Evolutionary conservation across 495 filamentous ascomycete species (phyloP).

Genomic region (Acidomyces sp.): DNA sequence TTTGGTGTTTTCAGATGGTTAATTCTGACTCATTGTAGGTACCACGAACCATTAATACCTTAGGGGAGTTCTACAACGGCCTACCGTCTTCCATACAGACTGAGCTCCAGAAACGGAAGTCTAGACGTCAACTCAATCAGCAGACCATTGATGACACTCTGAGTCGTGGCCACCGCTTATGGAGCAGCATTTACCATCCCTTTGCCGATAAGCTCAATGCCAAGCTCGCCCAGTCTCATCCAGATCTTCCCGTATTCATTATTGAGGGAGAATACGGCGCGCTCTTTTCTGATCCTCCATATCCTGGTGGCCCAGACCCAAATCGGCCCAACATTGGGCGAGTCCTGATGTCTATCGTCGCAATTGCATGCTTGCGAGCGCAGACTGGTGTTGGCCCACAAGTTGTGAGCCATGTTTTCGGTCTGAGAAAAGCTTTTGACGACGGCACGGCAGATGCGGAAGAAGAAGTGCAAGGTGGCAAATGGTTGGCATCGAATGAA

Average conservation of each 20-base stretch:
- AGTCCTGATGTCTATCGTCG: constrained; percentile 52
- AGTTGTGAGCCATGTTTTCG: constrained; percentile 63
- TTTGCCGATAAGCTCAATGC: constrained; percentile 54
- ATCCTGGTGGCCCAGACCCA: constrained; percentile 21
- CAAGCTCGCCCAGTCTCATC: constrained; percentile 55
- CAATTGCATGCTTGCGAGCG: constrained; percentile 54
- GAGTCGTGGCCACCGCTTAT: constrained; percentile 45
- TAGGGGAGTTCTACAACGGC: constrained; percentile 48
- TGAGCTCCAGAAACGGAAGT: constrained; percentile 12
- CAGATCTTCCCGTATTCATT: constrained; percentile 67
- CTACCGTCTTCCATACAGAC: constrained; percentile 37
- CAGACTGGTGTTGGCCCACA: constrained; percentile 71
- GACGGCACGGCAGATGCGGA: constrained; percentile 44
- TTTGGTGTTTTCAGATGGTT: background rate
- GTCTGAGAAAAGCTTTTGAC: constrained; percentile 55
- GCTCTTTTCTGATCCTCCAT: constrained; percentile 48
- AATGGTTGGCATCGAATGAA: constrained; percentile 59
- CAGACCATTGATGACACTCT: constrained; percentile 41
- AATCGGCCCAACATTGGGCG: constrained; percentile 40
- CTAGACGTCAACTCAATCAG: constrained; percentile 18
- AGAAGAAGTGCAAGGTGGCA: constrained; percentile 40
- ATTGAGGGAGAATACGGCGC: constrained; percentile 56
- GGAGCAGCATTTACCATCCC: constrained; percentile 60
- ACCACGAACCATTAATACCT: constrained; percentile 65
- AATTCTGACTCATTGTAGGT: constrained; percentile 31